A percentile compares a stretch with the other conserved stretches of the same genome.
Evolutionary conservation across 2,329 filamentous ascomycete genomes (phyloP).

Genomic region (Xylaria sp.): DNA sequence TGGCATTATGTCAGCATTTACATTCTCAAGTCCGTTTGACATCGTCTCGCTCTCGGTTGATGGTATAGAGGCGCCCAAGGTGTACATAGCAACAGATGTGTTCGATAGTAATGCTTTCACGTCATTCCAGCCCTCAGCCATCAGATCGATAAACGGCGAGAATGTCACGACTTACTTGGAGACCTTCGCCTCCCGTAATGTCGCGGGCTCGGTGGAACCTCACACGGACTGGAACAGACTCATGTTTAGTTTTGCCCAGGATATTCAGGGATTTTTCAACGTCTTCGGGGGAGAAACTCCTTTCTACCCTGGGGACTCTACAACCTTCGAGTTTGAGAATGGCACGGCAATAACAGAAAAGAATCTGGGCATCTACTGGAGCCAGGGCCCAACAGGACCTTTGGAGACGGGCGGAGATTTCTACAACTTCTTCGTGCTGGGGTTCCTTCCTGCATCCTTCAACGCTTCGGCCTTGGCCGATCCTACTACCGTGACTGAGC

Average conservation of each 20-base stretch:
- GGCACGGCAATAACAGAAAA: slow-evolving; percentile 2
- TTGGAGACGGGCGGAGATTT: slow-evolving; percentile 49
- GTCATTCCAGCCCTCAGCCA: slow-evolving; percentile 32
- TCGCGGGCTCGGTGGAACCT: slow-evolving; percentile 44
- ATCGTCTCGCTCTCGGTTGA: slow-evolving; percentile 42
- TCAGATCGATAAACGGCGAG: slow-evolving; percentile 42
- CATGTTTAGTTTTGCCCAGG: slow-evolving; percentile 39
- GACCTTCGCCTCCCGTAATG: slow-evolving; percentile 42
- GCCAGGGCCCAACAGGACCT: slow-evolving; percentile 34
- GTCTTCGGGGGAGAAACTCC: slow-evolving; percentile 40
- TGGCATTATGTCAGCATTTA: slow-evolving; percentile 40
- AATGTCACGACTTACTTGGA: slow-evolving; percentile 37
- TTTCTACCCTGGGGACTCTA: slow-evolving; percentile 44
- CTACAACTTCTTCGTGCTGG: slow-evolving; percentile 50
- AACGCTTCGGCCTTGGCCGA: background rate
- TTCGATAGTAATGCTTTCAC: slow-evolving; percentile 20
- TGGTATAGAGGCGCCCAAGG: slow-evolving; percentile 42
- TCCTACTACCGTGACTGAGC: background rate
- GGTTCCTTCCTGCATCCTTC: slow-evolving; percentile 29
- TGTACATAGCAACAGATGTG: slow-evolving; percentile 39
- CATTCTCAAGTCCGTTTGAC: slow-evolving; percentile 40
- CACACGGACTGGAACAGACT: slow-evolving; percentile 51
- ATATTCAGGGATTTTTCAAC: slow-evolving; percentile 37
- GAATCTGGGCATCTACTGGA: slow-evolving; percentile 14
- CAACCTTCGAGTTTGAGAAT: slow-evolving; percentile 15